Evolutionary conservation across 140 eudicot genomes (phyloP).

Genomic region (Erigeron philadelphicus): DNA sequence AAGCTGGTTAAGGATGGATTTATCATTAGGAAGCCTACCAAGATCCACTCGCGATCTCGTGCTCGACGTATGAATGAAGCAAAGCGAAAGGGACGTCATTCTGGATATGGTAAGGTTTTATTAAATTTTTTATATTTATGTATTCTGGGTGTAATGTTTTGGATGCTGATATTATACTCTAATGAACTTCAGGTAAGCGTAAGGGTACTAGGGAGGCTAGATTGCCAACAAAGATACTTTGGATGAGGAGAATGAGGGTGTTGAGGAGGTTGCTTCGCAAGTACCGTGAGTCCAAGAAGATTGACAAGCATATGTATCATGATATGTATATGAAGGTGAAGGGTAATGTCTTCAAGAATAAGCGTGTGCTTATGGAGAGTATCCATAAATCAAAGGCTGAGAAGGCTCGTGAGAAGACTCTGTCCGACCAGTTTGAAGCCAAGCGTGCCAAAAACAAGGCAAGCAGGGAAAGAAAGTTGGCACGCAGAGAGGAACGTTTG

Average conservation of each 20-base stretch:
- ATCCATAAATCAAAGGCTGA: slow-evolving; percentile 98
- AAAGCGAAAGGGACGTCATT: slow-evolving; percentile 91
- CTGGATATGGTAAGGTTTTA: slow-evolving; percentile 99
- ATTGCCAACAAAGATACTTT: slow-evolving; percentile 77
- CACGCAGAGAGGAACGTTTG: slow-evolving; percentile 87
- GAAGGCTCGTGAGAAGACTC: slow-evolving; percentile 94
- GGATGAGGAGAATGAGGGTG: slow-evolving; percentile 98
- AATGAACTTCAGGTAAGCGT: slow-evolving; percentile 60
- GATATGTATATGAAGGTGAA: slow-evolving; percentile 98
- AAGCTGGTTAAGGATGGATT: slow-evolving; percentile 94
- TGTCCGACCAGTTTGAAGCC: slow-evolving; percentile 94
- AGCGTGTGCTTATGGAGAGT: slow-evolving; percentile 94
- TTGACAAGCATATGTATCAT: slow-evolving; percentile 97
- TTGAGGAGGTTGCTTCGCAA: slow-evolving; percentile 80
- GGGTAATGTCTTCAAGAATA: slow-evolving; percentile 96
- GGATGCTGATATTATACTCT: not conserved
- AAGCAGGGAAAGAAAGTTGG: slow-evolving; percentile 84
- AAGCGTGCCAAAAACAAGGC: slow-evolving; percentile 97
- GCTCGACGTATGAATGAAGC: slow-evolving; percentile 96
- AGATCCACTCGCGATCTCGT: slow-evolving; percentile 89
- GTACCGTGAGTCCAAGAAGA: slow-evolving; percentile 89
- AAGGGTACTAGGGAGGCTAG: slow-evolving; percentile 98
- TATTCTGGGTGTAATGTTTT: not conserved
- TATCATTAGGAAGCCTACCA: slow-evolving; percentile 92
- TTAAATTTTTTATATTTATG: too few relatives aligned